Evolutionary conservation across 2,329 filamentous ascomycete species (phyloP), one percentile per base, ranked within the genome.

Genomic region (Exophiala lecanii-corni): DNA sequence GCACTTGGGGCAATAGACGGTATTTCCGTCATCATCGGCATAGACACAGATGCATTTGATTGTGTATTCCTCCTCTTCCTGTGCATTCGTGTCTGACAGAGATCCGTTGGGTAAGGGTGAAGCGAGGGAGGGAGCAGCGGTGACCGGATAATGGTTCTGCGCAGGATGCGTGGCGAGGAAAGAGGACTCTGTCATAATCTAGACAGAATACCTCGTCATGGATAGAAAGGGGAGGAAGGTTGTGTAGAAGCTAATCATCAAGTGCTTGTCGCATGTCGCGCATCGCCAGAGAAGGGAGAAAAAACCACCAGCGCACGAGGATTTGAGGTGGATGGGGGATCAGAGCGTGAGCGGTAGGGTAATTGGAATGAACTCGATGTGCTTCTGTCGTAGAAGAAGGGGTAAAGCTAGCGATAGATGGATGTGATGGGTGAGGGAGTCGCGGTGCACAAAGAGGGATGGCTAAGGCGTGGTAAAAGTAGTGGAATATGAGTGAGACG

Each of bases 1-100:
- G 74, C 92, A 98, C 46, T 76, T 79, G 63, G 97, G 92, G 74
- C 92, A 98, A 67, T 89, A 88, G 50, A 98, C 94, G 47, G 92
- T 98, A 67, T 87, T 91, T 67, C 92, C 92, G 73, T 98, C 92
- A 74, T 98, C 92, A 71, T 94, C 89, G 64, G 81, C 73, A 67
- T 85, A 96, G 64, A 82, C 82, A 70, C 92, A 98, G 58, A 97
- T 94, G 77, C 92, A 98, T 74, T 94, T 95, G 72, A 97, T 96
- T 47, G 87, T 94, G 66, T 94, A 94, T 49, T 68, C 68, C 49
- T 71, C 68, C 49, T 70, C 68, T 37, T 69, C 68, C 48, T 62
- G 59, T 41, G 59, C 57, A 54, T 60, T 60, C 39, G 61, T 63
- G 55, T 69, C 65, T 41, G 67, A 66, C 39, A 63, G 56, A 46